Conservation (phyloP, 1,284 basidiomycete species). For the Sanghuangporus baumii region DNA sequence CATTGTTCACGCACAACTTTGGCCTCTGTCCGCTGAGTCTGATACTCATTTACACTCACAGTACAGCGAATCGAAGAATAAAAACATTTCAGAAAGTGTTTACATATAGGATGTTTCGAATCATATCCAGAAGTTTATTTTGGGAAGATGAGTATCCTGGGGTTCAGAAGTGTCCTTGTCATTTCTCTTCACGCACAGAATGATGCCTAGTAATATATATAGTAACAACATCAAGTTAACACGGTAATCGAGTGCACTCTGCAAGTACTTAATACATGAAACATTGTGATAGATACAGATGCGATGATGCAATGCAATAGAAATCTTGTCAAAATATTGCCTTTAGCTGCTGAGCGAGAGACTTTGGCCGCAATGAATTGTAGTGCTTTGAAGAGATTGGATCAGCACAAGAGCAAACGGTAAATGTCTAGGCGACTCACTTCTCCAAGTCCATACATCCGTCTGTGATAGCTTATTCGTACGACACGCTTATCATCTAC, state of each 20-base stretch:
- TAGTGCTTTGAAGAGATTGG: constrained; percentile 58
- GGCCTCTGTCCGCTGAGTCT: too few relatives aligned
- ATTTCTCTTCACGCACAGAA: too few relatives aligned
- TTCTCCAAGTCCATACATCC: constrained; percentile 92
- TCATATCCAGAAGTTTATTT: too few relatives aligned
- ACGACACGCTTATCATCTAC: constrained; percentile 43
- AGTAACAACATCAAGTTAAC: background rate
- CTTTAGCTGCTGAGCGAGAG: constrained; percentile 8
- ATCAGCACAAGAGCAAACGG: background rate
- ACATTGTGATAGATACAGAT: background rate
- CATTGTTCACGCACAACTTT: too few relatives aligned
- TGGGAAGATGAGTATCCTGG: too few relatives aligned
- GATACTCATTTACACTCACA: too few relatives aligned
- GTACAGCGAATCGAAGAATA: too few relatives aligned
- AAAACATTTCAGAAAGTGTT: too few relatives aligned
- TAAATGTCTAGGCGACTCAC: constrained; percentile 38
- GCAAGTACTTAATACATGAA: background rate
- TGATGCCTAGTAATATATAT: background rate
- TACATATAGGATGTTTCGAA: too few relatives aligned
- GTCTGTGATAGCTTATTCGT: constrained; percentile 85
- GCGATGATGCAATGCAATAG: background rate
- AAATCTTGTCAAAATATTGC: background rate
- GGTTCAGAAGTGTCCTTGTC: too few relatives aligned
- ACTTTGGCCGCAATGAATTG: constrained; percentile 70
- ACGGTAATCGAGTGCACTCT: background rate